These are phyloP conservation scores for Monosporascus ibericus DNA, from an alignment of 2,329 filamentous ascomycete species.

Conservation along the genomic window DNA sequence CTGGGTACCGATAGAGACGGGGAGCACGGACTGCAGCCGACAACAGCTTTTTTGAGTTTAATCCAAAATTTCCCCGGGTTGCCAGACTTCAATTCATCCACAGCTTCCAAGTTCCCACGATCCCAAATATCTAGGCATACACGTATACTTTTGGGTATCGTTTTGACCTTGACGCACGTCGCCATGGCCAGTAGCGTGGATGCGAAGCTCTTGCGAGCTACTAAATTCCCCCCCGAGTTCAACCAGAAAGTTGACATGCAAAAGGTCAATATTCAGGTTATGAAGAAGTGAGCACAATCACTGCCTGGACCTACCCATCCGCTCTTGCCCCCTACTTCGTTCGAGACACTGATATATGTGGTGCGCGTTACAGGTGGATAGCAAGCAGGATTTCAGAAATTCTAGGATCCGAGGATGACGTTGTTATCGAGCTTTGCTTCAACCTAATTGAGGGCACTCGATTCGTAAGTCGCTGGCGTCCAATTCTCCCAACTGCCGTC, in stretches of 20 bases:
- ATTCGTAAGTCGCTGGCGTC: conserved; percentile 52
- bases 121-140: background rate
- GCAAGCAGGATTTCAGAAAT: conserved; percentile 81
- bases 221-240: conserved; percentile 91
- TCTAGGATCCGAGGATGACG: conserved; percentile 88
- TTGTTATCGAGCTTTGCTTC: conserved; percentile 81
- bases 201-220: conserved; percentile 81
- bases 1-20: no score
- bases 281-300: conserved; percentile 75
- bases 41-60: no score
- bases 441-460: conserved; percentile 66
- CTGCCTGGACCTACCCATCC: background rate
- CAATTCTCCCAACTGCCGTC: background rate
- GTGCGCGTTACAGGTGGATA: conserved; percentile 67
- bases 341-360: background rate
- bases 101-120: background rate
- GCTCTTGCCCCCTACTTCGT: background rate
- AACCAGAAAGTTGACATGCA: conserved; percentile 93
- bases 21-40: no score
- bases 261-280: conserved; percentile 94
- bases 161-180: no score
- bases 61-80: background rate
- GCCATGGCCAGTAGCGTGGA: conserved; percentile 78
- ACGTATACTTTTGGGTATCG: background rate
- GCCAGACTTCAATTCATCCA: background rate